Percentiles rank a stretch among this genome's conserved stretches.
phyloP scores from a whole-genome alignment of 2,329 filamentous ascomycete genomes.

The Myriosclerotinia duriaeana region DNA sequence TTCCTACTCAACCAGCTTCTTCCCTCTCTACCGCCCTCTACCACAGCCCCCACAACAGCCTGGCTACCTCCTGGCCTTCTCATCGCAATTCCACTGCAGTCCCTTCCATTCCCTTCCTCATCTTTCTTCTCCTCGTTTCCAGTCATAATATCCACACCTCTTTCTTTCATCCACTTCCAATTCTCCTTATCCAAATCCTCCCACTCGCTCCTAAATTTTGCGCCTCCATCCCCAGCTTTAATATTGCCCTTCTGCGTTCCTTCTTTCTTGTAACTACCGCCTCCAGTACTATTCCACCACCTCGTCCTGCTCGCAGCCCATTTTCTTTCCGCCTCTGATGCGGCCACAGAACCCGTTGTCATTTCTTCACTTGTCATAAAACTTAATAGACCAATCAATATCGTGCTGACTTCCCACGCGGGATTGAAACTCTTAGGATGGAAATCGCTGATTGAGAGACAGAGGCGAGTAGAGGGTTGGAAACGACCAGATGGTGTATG shows the following conservation, averaged over 20 bases:
- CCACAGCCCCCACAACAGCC: constrained; percentile 58
- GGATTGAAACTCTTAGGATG: constrained; percentile 98
- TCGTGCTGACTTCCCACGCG: constrained; percentile 96
- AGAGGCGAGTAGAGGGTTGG: constrained; percentile 86
- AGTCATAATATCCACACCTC: constrained; percentile 74
- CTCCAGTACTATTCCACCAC: constrained; percentile 97
- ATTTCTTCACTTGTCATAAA: constrained; percentile 99
- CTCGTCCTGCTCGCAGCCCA: constrained; percentile 73
- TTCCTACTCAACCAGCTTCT: constrained; percentile 80
- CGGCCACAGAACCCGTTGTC: constrained; percentile 88
- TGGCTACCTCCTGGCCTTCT: constrained; percentile 60
- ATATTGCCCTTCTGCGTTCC: constrained; percentile 69
- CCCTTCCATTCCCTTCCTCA: constrained; percentile 47
- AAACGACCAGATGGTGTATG: constrained; percentile 96
- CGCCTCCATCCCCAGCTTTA: constrained; percentile 87
- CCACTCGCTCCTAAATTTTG: constrained; percentile 88
- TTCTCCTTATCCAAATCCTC: constrained; percentile 86
- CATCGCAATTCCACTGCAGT: constrained; percentile 61
- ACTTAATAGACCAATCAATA: constrained; percentile 86
- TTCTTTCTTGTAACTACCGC: constrained; percentile 45
- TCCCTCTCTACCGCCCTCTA: constrained; percentile 78
- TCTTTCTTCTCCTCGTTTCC: constrained; percentile 62
- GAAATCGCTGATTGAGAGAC: constrained; percentile 95
- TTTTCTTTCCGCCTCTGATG: constrained; percentile 72
- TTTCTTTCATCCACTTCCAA: constrained; percentile 84